Conservation (phyloP, 2,329 filamentous ascomycete genomes). For the Xylaria sp. region DNA sequence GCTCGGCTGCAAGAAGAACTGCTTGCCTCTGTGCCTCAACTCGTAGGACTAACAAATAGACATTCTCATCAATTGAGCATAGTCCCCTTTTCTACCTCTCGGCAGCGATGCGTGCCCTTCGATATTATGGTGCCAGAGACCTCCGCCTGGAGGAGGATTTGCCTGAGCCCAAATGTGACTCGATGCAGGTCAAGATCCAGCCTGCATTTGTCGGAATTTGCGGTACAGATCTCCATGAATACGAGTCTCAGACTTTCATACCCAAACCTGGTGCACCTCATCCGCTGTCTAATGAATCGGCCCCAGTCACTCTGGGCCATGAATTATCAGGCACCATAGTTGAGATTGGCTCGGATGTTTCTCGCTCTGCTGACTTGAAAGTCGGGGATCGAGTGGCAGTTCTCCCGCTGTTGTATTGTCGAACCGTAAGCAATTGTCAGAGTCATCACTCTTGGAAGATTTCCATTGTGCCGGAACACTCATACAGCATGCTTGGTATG, state of each 20-base stretch:
- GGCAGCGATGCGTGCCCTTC: slow-evolving; percentile 40
- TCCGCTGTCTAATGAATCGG: slow-evolving; percentile 65
- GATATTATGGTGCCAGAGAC: slow-evolving; percentile 42
- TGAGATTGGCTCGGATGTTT: slow-evolving; percentile 66
- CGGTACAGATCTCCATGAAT: slow-evolving; percentile 52
- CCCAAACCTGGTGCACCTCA: slow-evolving; percentile 57
- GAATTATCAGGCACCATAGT: slow-evolving; percentile 71
- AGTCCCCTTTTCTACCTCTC: neutral
- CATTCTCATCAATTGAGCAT: neutral
- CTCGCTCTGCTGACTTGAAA: slow-evolving; percentile 53
- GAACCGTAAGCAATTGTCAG: slow-evolving; percentile 43
- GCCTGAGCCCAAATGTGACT: slow-evolving; percentile 39
- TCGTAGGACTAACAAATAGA: neutral
- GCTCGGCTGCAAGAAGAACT: neutral
- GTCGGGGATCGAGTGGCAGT: slow-evolving; percentile 68
- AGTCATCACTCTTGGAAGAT: neutral
- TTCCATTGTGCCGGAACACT: neutral
- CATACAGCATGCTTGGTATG: neutral
- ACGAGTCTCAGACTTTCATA: slow-evolving; percentile 48
- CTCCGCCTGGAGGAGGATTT: slow-evolving; percentile 39
- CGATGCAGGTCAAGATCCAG: slow-evolving; percentile 44
- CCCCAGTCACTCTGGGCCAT: slow-evolving; percentile 72
- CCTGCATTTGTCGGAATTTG: slow-evolving; percentile 52
- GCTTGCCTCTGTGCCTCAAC: neutral
- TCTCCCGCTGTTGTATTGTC: slow-evolving; percentile 69